Evolutionary conservation across 257 asterid genomes (phyloP).

Genomic region (Solanum piurae): DNA sequence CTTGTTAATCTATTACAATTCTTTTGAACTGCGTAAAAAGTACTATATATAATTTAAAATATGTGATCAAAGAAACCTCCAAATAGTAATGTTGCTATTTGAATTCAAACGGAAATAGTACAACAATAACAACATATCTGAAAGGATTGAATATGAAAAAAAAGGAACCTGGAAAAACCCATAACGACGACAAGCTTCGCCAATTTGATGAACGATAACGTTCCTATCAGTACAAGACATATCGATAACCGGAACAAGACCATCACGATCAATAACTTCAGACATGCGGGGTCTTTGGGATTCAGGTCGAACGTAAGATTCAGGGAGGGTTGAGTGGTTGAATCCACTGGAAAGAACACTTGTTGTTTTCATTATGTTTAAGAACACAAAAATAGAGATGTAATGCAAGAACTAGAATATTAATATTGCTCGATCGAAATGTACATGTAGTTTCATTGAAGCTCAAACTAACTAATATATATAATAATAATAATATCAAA

Average conservation of each 20-base stretch:
- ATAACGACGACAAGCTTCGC: conserved; percentile 42
- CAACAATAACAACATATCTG: not conserved
- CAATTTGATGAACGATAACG: conserved; percentile 32
- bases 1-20: not conserved
- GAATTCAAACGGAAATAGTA: not conserved
- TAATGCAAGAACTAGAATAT: not conserved
- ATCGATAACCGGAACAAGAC: conserved; percentile 58
- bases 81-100: not conserved
- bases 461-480: not conserved
- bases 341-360: conserved; percentile 44
- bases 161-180: conserved; percentile 70
- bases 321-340: conserved; percentile 35
- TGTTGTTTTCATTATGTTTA: conserved; percentile 23
- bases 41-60: not conserved
- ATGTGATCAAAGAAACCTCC: not conserved
- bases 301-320: conserved; percentile 60
- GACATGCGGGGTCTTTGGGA: conserved; percentile 49
- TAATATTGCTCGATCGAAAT: not conserved
- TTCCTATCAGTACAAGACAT: conserved; percentile 17
- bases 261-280: conserved; percentile 32
- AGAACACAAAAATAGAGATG: not conserved
- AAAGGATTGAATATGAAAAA: not conserved
- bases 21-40: not conserved
- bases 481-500: not conserved
- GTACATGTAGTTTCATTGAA: not conserved